Base-by-base conservation (phyloP, 1,139 yeast genomes). In the Saccharomycopsis phalli region DNA sequence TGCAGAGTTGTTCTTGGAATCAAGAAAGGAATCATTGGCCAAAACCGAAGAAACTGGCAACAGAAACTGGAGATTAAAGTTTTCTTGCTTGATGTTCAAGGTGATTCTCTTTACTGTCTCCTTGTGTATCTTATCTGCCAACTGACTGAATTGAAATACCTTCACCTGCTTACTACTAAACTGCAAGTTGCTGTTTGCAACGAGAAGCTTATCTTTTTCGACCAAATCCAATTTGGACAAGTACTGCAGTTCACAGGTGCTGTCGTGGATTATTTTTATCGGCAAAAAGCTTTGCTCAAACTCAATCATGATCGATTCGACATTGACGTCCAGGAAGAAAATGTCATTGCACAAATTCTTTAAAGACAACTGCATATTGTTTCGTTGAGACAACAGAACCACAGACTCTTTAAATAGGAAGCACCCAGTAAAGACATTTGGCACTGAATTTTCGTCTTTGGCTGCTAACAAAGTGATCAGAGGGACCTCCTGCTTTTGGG, bases 331-430 rank as follows among this genome's bases (percentile, higher is more conserved):
- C 1, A 42, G 37, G n/a, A 45, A 42, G 22, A 62, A 40, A 11
- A 56, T 34, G 4, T 38, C 29, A 40, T 60, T 57, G 18, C 54
- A 42, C 20, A 47, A 48, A 3, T 59, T 55, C 5, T 39, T 46
- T 11, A 64, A 27, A 2, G 46, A 44, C 4, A 63, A 1, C 41
- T 64, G 68, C n/a, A 63, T 42, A 2, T 48, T 36, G 7, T 54
- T 47, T 0, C 48, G 38, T 5, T 54, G 45, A 2, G 58, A 50
- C 23, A 55, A 36, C 5, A 57, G 49, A 19, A 61, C 53, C 7
- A 47, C 34, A 0, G 31, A 11, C 2, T 40, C 28, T 30, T 45
- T 46, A 38, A 56, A 55, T 1, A 55, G 29, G 2, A 53, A 47
- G 11, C 46, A 47, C 3, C 51, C 41, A 17, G 50, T 48, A 29